A percentile compares a stretch with the other conserved stretches of the same genome.
These are phyloP conservation scores for Globisporangium middletonii DNA, from an alignment of 352 stramenopile genomes.

Conservation along the genomic window DNA sequence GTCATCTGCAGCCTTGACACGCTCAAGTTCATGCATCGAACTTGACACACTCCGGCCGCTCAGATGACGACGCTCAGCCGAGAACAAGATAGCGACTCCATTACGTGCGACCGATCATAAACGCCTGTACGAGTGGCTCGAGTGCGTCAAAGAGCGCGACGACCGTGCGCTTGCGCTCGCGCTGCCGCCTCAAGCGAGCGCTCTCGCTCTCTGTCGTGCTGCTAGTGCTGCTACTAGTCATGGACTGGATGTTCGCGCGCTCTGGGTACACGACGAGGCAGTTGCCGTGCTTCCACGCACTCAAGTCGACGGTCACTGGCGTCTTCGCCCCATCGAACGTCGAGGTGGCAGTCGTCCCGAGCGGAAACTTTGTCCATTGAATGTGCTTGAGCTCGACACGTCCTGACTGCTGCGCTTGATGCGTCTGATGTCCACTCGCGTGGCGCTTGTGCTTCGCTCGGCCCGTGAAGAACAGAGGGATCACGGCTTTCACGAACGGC, in stretches of 20 bases:
- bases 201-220: slow-evolving; percentile 10
- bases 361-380: slow-evolving; percentile 8
- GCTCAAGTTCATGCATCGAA: too few species aligned
- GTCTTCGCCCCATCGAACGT: background rate
- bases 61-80: too few species aligned
- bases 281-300: slow-evolving; percentile 22
- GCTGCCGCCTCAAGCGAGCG: background rate
- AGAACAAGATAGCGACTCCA: too few species aligned
- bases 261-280: slow-evolving; percentile 32
- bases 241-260: background rate
- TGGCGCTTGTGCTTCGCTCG: background rate
- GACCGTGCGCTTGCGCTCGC: slow-evolving; percentile 10
- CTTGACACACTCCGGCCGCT: too few species aligned
- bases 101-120: slow-evolving; percentile 11
- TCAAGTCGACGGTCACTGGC: slow-evolving; percentile 6
- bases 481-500: slow-evolving; percentile 9
- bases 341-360: background rate
- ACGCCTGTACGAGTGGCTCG: slow-evolving; percentile 23
- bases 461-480: slow-evolving; percentile 7
- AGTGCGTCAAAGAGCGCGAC: slow-evolving; percentile 19
- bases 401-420: background rate
- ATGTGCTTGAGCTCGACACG: slow-evolving; percentile 12
- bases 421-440: background rate
- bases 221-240: background rate
- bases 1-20: too few species aligned